Evolutionary conservation across 371 early-diverging fungal genomes (phyloP).

Genomic region (Apophysomyces variabilis): DNA sequence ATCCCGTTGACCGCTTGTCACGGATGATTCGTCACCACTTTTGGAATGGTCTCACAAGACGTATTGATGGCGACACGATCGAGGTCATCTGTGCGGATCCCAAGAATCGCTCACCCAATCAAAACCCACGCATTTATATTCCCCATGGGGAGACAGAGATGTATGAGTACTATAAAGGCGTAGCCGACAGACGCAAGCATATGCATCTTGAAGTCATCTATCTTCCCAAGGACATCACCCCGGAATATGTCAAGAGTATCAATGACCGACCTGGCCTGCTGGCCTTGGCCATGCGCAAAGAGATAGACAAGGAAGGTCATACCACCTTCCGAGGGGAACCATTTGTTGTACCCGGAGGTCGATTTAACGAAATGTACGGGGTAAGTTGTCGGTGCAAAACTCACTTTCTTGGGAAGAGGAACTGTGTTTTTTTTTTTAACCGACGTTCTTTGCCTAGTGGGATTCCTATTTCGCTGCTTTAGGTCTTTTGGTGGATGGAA

Average conservation of each 20-base stretch:
- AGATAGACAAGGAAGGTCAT: constrained; percentile 56
- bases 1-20: constrained; percentile 85
- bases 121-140: constrained; percentile 81
- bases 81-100: constrained; percentile 88
- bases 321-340: constrained; percentile 75
- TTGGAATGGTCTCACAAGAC: constrained; percentile 90
- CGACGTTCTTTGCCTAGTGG: constrained; percentile 57
- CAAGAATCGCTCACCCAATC: constrained; percentile 77
- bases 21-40: constrained; percentile 88
- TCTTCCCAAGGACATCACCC: constrained; percentile 85
- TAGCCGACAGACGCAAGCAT: constrained; percentile 64
- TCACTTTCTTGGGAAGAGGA: background rate
- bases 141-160: constrained; percentile 79
- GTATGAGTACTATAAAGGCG: constrained; percentile 74
- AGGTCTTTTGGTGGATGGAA: constrained; percentile 86
- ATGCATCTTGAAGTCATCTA: constrained; percentile 78
- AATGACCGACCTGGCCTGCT: constrained; percentile 89
- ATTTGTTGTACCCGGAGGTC: constrained; percentile 97
- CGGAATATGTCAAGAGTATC: constrained; percentile 87
- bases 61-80: constrained; percentile 89
- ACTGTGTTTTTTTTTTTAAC: background rate
- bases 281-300: constrained; percentile 73
- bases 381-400: background rate
- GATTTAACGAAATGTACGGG: constrained; percentile 99
- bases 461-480: constrained; percentile 95